Evolutionary conservation across 768 basidiomycete genomes (phyloP), one percentile per base, ranked within the genome.

Genomic region (Saitozyma sp.): DNA sequence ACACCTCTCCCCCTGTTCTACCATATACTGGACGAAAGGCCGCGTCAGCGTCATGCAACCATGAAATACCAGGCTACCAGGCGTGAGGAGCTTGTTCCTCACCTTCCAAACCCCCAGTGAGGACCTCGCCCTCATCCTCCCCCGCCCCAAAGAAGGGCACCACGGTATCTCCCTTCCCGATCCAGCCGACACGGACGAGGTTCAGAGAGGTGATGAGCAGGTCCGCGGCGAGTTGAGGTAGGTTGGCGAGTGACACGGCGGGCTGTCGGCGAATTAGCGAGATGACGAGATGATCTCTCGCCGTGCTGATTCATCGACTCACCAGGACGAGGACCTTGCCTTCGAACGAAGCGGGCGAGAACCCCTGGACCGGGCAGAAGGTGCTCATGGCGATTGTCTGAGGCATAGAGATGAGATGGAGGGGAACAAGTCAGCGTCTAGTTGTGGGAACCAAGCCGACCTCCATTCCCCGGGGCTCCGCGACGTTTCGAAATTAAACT

Each of bases 91-190:
- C n/a, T 37, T n/a, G 4, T 29, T 39, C 59, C 88, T 72, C 74
- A 90, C 90, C 77, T 84, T 92, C 91, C 51, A 89, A 81, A 48
- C 91, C 87, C 9, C 88, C 88, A 8, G 87, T 89, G 48, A 92
- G 81, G 29, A 89, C 87, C 19, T 80, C 77, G 55, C 78, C 76
- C 1, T 83, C 85, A 64, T 86, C 83, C 68, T 91, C 90, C 60
- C 86, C 83, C n/a, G 81, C 85, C 5, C 90, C 89, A 9, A 86
- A 84, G n/a, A 88, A 84, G 5, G 91, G 89, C 8, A 89, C 83
- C 40, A 89, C 82, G 63, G 84, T 84, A 42, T 80, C 81, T 17
- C 73, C 75, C 17, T 86, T 80, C 69, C 91, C 86, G 52, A 91
- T 82, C 9, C 85, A 78, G 41, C 87, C 91, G 8, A 90, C 79